Percentiles rank a stretch among this genome's conserved stretches.
Evolutionary conservation across 2,329 filamentous ascomycete genomes (phyloP).

Genomic region (Sporothrix brunneoviolacea): DNA sequence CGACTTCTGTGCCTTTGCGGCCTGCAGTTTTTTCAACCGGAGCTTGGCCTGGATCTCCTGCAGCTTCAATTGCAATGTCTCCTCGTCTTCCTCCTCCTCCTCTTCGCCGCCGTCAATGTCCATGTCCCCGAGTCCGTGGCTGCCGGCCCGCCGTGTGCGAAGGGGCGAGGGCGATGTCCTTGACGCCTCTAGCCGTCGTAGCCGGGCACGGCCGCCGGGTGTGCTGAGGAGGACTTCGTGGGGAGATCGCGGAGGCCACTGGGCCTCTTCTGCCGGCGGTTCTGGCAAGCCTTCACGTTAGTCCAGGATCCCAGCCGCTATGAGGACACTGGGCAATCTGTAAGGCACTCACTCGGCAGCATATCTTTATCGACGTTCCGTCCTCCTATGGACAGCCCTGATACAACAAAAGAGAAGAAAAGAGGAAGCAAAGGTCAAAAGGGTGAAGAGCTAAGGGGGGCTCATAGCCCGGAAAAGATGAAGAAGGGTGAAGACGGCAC

Average conservation of each 20-base stretch:
- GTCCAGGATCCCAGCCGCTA: too few species aligned
- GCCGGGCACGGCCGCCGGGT: slow-evolving; percentile 71
- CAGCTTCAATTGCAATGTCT: slow-evolving; percentile 78
- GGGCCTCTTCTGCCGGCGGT: slow-evolving; percentile 29
- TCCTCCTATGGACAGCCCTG: background rate
- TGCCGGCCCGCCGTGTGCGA: slow-evolving; percentile 15
- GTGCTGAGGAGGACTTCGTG: slow-evolving; percentile 59
- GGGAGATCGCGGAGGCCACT: slow-evolving; percentile 63
- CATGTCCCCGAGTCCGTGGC: slow-evolving; percentile 21
- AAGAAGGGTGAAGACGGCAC: background rate
- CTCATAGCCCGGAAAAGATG: background rate
- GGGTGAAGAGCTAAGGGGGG: background rate
- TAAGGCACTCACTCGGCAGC: slow-evolving; percentile 12
- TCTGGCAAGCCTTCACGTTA: too few species aligned
- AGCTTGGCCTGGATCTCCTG: slow-evolving; percentile 83
- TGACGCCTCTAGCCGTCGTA: slow-evolving; percentile 57
- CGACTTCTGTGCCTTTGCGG: slow-evolving; percentile 41
- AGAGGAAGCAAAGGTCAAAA: background rate
- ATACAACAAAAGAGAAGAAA: background rate
- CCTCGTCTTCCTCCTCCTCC: slow-evolving; percentile 75
- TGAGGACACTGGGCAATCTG: too few species aligned
- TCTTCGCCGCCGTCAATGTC: slow-evolving; percentile 30
- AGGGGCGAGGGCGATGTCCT: slow-evolving; percentile 56
- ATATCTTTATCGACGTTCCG: too few species aligned
- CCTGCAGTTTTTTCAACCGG: slow-evolving; percentile 80